These are phyloP conservation scores for Saksenaea vasiformis DNA, from an alignment of 371 early-diverging fungal species.

Conservation along the genomic window DNA sequence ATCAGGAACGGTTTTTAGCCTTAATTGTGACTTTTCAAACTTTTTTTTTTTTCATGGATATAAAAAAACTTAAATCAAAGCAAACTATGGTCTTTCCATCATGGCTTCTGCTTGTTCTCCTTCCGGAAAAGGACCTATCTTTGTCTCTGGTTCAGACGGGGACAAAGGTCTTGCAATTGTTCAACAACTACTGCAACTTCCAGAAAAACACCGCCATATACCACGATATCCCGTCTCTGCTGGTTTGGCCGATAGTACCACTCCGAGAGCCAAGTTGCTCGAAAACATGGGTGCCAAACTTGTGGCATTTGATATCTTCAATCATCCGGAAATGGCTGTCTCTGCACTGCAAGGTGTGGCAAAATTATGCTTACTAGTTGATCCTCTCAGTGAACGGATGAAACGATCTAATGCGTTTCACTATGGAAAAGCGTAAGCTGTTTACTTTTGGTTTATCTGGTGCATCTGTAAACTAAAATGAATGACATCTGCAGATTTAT, in stretches of 20 bases:
- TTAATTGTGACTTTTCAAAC: neutral
- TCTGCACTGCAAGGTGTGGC: constrained; percentile 40
- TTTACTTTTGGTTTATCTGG: constrained; percentile 1
- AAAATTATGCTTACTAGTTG: constrained; percentile 46
- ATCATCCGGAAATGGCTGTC: constrained; percentile 34
- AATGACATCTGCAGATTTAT: constrained; percentile 31
- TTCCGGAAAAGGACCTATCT: constrained; percentile 47
- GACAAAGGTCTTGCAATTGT: constrained; percentile 50
- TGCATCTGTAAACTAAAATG: neutral
- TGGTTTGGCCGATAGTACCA: constrained; percentile 43
- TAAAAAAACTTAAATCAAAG: neutral
- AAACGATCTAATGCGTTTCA: constrained; percentile 40
- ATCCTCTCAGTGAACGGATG: constrained; percentile 50
- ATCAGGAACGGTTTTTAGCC: neutral
- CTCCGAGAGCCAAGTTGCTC: constrained; percentile 33
- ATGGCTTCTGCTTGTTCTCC: neutral
- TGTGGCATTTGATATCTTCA: constrained; percentile 42
- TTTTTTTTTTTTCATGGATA: too few species aligned
- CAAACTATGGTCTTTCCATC: neutral
- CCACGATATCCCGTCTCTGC: constrained; percentile 39
- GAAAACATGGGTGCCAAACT: constrained; percentile 37
- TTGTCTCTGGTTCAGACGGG: constrained; percentile 51
- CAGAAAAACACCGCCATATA: constrained; percentile 38
- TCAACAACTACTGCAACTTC: constrained; percentile 41
- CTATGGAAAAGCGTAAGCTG: constrained; percentile 48